Conservation (phyloP, 345 rosid genomes). For the Lepidium africanum region DNA sequence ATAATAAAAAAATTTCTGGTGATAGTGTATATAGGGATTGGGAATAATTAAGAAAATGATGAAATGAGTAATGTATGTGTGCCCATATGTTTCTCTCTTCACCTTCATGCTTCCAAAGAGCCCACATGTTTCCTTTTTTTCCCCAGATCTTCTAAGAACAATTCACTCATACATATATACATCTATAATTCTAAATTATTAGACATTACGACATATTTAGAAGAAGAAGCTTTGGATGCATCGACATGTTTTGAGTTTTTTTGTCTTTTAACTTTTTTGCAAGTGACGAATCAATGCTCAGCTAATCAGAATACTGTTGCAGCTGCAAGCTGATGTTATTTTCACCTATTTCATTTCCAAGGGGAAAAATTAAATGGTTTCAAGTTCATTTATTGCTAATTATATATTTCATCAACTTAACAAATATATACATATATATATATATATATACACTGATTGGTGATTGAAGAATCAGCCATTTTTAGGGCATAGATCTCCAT, state of each 20-base stretch:
- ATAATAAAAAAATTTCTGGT: no score
- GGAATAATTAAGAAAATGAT: constrained; percentile 12
- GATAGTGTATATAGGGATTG: constrained; percentile 19
- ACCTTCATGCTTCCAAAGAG: constrained; percentile 37
- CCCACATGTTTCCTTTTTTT: constrained; percentile 49
- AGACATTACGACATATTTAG: neutral
- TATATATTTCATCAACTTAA: no score
- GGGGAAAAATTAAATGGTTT: neutral
- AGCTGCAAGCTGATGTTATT: constrained; percentile 28
- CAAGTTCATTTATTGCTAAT: no score
- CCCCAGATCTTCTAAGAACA: constrained; percentile 18
- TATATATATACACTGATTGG: neutral
- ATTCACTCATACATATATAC: neutral
- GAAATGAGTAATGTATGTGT: constrained; percentile 22
- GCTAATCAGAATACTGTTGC: constrained; percentile 22
- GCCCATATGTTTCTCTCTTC: constrained; percentile 20
- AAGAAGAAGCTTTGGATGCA: constrained; percentile 42
- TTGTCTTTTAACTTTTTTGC: constrained; percentile 12
- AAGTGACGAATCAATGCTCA: constrained; percentile 21
- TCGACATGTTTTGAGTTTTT: constrained; percentile 31
- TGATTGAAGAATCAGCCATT: neutral
- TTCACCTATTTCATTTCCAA: constrained; percentile 32
- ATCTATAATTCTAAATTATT: neutral
- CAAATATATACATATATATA: no score
- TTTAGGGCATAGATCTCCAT: constrained; percentile 26